Evolutionary conservation across 768 basidiomycete species (phyloP).

Genomic region (Xerocomellus amylosporus): DNA sequence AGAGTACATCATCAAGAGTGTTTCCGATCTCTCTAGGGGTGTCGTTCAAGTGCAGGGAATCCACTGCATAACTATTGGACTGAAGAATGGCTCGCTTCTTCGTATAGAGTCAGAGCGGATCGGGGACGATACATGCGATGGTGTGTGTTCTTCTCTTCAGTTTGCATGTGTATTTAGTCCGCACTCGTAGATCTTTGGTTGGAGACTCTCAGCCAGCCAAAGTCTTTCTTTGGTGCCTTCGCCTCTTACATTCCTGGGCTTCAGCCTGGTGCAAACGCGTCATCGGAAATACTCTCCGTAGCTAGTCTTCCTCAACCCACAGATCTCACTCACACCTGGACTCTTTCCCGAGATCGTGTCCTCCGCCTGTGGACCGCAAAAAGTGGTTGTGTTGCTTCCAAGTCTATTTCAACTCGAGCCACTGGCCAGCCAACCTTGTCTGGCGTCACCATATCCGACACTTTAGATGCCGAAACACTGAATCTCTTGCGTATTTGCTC

Average conservation of each 20-base stretch:
- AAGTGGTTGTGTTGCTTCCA: slow-evolving; percentile 67
- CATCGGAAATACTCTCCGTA: slow-evolving; percentile 65
- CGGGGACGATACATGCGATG: slow-evolving; percentile 53
- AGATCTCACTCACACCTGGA: slow-evolving; percentile 73
- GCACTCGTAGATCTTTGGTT: slow-evolving; percentile 60
- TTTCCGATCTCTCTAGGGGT: slow-evolving; percentile 41
- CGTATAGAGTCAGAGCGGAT: slow-evolving; percentile 65
- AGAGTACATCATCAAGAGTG: slow-evolving; percentile 64
- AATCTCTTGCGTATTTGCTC: slow-evolving; percentile 66
- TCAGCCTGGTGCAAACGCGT: slow-evolving; percentile 43
- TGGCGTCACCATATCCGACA: slow-evolving; percentile 37
- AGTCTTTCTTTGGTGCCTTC: slow-evolving; percentile 63
- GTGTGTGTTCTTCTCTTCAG: slow-evolving; percentile 39
- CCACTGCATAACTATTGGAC: slow-evolving; percentile 60
- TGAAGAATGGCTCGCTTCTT: slow-evolving; percentile 61
- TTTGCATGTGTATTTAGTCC: slow-evolving; percentile 7
- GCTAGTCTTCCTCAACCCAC: slow-evolving; percentile 74
- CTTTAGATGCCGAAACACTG: slow-evolving; percentile 60
- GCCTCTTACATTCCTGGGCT: slow-evolving; percentile 62
- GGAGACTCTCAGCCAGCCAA: slow-evolving; percentile 61
- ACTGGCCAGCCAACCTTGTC: slow-evolving; percentile 31
- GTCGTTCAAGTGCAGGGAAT: slow-evolving; percentile 66
- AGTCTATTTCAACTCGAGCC: slow-evolving; percentile 44
- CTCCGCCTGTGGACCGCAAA: slow-evolving; percentile 83
- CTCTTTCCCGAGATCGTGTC: slow-evolving; percentile 82